Base-by-base conservation (phyloP, 495 filamentous ascomycete genomes). In the Staphylotrichum longicolle region DNA sequence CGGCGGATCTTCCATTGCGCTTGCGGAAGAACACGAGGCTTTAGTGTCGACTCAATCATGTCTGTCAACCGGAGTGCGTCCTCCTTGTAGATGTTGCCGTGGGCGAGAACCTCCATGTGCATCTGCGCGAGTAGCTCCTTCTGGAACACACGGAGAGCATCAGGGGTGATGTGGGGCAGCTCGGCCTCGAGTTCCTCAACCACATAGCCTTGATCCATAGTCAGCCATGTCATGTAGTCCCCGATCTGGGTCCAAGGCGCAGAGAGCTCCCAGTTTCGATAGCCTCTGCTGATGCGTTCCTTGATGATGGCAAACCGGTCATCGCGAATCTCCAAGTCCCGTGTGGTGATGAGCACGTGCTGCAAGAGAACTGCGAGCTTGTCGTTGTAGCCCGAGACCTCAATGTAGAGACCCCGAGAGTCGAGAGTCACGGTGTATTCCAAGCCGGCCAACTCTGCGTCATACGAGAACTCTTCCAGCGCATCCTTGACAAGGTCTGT, bases 81-180 rank as follows among this genome's bases (percentile, higher is more conserved):
- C 74, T 98, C 93, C 73, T 93, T 96, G 80, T 95, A 90, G 20
- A 99, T 72, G 73, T 99, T 99, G 62, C 94, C 94, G 63, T 98
- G 94, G 15, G 86, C 88, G 55, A 96, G 82, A 6, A 89, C 80
- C 70, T 99, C 95, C 64, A 97, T 88, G 66, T 96, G 88, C 64
- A 91, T 80, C 70, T 97, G 93, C 34, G 83, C 82, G 39, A 98
- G 79, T 44, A 96, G 72, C 63, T 93, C 85, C 32, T 88, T 89
- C 69, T 88, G 89, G 79, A 96, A 97, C 20, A 74, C 75, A 34
- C 85, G 78, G 9, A 98, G 83, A 60, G 91, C 89, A 7, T 89
- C 85, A 5, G 85, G 78, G 3, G 89, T 88, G 54, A 96, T 81
- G 52, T 82, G 79, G 32, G 87, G 84, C 20, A 97, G 70, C 66